Conservation (phyloP, 768 basidiomycete species). For the Mycena chlorophos region DNA sequence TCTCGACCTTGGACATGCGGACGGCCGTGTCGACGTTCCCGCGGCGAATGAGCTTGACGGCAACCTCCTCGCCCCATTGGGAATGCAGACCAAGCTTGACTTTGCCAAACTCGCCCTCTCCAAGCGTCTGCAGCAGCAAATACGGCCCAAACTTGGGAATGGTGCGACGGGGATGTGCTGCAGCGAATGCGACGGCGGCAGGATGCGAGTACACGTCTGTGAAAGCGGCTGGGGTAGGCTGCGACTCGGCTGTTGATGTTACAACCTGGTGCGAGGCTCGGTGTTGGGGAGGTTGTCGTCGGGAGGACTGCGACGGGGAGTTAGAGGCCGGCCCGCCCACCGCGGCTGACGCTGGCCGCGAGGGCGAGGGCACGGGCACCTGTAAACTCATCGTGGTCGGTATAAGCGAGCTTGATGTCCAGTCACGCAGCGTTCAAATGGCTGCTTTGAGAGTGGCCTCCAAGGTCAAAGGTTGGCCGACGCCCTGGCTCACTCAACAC, state of each 20-base stretch:
- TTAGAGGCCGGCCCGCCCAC: slow-evolving; percentile 3
- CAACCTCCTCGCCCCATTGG: slow-evolving; percentile 96
- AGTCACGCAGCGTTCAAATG: neutral
- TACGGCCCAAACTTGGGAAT: slow-evolving; percentile 96
- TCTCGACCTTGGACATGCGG: slow-evolving; percentile 91
- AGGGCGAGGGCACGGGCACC: slow-evolving; percentile 16
- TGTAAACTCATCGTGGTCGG: slow-evolving; percentile 11
- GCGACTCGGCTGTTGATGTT: slow-evolving; percentile 11
- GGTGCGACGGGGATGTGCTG: slow-evolving; percentile 79
- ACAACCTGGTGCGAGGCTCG: slow-evolving; percentile 37
- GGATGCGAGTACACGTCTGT: slow-evolving; percentile 84
- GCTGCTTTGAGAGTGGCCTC: neutral
- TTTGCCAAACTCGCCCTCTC: slow-evolving; percentile 98
- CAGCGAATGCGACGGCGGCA: slow-evolving; percentile 78
- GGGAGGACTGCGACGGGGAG: too few relatives aligned
- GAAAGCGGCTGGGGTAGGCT: slow-evolving; percentile 44
- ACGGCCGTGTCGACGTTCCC: slow-evolving; percentile 87
- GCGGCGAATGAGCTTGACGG: slow-evolving; percentile 92
- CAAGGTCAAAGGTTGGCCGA: slow-evolving; percentile 18
- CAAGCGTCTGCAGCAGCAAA: slow-evolving; percentile 90
- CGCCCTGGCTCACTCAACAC: slow-evolving; percentile 15
- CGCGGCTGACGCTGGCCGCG: slow-evolving; percentile 18
- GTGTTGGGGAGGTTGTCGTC: slow-evolving; percentile 19
- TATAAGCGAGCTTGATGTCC: neutral
- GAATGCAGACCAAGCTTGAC: slow-evolving; percentile 96